Evolutionary conservation across 1,139 yeast species (phyloP).

Genomic region (Schwanniomyces etchellsii): DNA sequence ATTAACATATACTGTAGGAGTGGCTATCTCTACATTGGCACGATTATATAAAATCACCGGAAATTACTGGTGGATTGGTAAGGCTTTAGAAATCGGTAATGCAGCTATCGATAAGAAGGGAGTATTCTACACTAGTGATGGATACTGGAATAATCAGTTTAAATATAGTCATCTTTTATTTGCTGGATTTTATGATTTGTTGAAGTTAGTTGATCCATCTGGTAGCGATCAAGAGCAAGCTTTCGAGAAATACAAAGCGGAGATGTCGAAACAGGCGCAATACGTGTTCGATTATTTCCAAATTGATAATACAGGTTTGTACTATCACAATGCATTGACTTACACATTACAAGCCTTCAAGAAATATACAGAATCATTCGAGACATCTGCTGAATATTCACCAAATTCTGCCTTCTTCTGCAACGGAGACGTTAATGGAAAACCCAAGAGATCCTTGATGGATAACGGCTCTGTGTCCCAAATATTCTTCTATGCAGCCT

Average conservation of each 20-base stretch:
- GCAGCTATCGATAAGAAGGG: slow-evolving; percentile 13
- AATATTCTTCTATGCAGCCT: too few species aligned
- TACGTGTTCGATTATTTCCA: slow-evolving; percentile 18
- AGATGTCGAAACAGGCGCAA: slow-evolving; percentile 17
- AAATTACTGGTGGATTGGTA: slow-evolving; percentile 11
- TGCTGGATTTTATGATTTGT: slow-evolving; percentile 17
- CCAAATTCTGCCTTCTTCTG: slow-evolving; percentile 9
- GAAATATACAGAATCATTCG: slow-evolving; percentile 8
- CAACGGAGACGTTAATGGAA: slow-evolving; percentile 7
- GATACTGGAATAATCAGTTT: slow-evolving; percentile 15
- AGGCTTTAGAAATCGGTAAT: slow-evolving; percentile 12
- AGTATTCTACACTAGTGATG: slow-evolving; percentile 12
- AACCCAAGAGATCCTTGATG: slow-evolving; percentile 13
- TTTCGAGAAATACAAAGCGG: slow-evolving; percentile 8
- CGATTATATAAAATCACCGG: slow-evolving; percentile 9
- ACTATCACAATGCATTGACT: slow-evolving; percentile 10
- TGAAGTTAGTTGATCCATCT: slow-evolving; percentile 3
- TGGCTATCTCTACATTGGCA: slow-evolving; percentile 19
- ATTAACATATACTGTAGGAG: slow-evolving; percentile 22
- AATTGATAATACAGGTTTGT: slow-evolving; percentile 12
- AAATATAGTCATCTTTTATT: slow-evolving; percentile 15
- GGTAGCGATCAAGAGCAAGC: neutral
- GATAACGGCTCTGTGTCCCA: slow-evolving; percentile 22
- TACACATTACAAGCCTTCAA: slow-evolving; percentile 9
- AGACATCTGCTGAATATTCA: slow-evolving; percentile 5